Conservation (phyloP, 352 stramenopile species). For the Pythium phragmitis region DNA sequence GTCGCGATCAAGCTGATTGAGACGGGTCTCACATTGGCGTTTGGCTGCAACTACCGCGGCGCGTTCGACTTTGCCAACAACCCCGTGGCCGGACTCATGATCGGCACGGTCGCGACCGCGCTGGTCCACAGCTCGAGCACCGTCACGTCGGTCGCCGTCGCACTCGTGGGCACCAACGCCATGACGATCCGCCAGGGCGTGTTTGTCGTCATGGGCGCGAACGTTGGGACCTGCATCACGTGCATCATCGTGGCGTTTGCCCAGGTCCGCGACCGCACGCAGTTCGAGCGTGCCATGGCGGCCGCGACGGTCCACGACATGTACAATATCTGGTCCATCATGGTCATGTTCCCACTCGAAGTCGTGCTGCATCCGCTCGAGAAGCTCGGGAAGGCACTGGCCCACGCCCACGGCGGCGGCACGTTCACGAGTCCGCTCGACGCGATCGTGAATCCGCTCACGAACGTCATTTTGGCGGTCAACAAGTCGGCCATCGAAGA, state of each 20-base stretch:
- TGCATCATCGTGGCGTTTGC: conserved; percentile 19
- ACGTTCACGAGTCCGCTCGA: conserved; percentile 27
- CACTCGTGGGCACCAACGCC: conserved; percentile 5
- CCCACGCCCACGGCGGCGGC: conserved; percentile 12
- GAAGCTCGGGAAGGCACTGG: conserved; percentile 25
- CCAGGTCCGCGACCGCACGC: conserved; percentile 18
- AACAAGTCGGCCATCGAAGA: conserved; percentile 22
- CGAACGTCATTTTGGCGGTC: conserved; percentile 6
- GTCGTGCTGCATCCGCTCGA: conserved; percentile 34
- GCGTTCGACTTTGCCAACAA: conserved; percentile 40
- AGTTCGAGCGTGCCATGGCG: conserved; percentile 38
- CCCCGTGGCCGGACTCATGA: conserved; percentile 41
- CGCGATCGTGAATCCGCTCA: conserved; percentile 26
- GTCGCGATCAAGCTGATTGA: conserved; percentile 49
- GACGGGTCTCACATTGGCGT: conserved; percentile 37
- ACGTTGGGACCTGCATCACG: conserved; percentile 37
- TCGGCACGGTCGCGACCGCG: conserved; percentile 44
- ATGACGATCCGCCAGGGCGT: conserved; percentile 42
- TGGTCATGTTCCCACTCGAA: conserved; percentile 32
- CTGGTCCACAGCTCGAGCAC: conserved; percentile 46
- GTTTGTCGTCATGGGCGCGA: conserved; percentile 83
- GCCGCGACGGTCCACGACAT: conserved; percentile 22
- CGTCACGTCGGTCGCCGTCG: conserved; percentile 22
- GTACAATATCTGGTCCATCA: conserved; percentile 20
- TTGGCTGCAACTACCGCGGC: conserved; percentile 33